Percentiles rank a stretch among this genome's conserved stretches.
Evolutionary conservation across 2,329 filamentous ascomycete genomes (phyloP).

Genomic region (Fusarium napiforme): DNA sequence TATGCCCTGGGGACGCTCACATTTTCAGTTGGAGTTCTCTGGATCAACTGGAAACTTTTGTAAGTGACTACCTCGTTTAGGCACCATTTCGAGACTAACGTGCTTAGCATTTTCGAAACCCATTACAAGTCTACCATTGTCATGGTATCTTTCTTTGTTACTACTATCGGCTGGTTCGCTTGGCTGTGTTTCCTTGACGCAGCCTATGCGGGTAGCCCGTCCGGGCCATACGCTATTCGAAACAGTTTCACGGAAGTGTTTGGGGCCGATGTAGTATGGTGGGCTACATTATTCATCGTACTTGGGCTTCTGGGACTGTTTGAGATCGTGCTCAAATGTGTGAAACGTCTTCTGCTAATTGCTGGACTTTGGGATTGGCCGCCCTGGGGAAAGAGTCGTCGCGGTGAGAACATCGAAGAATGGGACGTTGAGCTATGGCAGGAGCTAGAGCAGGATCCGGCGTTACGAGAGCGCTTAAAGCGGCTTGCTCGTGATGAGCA

Average conservation of each 20-base stretch:
- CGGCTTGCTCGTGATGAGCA: conserved; percentile 53
- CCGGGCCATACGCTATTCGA: conserved; percentile 72
- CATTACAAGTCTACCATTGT: conserved; percentile 78
- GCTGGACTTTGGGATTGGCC: conserved; percentile 60
- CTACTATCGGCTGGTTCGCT: conserved; percentile 72
- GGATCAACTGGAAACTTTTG: conserved; percentile 83
- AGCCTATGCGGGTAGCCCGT: conserved; percentile 64
- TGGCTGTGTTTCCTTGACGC: conserved; percentile 80
- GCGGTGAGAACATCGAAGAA: conserved; percentile 57
- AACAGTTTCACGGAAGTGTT: conserved; percentile 73
- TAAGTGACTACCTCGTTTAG: conserved; percentile 53
- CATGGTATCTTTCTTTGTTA: conserved; percentile 66
- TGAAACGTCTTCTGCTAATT: conserved; percentile 59
- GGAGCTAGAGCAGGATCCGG: conserved; percentile 65
- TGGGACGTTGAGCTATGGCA: conserved; percentile 68
- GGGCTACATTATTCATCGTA: conserved; percentile 74
- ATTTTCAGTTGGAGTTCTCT: conserved; percentile 75
- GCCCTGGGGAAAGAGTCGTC: conserved; percentile 52
- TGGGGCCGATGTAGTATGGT: conserved; percentile 78
- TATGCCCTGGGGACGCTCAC: conserved; percentile 79
- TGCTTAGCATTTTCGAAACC: conserved; percentile 73
- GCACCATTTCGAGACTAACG: conserved; percentile 33
- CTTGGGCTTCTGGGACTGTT: conserved; percentile 69
- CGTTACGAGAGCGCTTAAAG: conserved; percentile 55
- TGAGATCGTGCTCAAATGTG: conserved; percentile 69